Evolutionary conservation across 2,329 filamentous ascomycete genomes (phyloP), one percentile per base, ranked within the genome.

Genomic region (Cladophialophora exuberans): DNA sequence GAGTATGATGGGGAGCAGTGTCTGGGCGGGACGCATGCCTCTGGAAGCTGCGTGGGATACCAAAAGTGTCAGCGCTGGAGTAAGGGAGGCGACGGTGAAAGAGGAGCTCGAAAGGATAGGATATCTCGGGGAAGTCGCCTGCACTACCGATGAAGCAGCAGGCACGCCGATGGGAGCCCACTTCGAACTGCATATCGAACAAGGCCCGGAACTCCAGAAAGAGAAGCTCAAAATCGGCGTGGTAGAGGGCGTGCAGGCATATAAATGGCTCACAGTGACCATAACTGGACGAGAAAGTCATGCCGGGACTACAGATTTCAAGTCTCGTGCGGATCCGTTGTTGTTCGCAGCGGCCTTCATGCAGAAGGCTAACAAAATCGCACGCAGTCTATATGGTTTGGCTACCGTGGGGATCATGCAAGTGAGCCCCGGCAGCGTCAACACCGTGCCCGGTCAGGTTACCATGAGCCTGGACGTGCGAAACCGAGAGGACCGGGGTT

Each of bases 111-210:
- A 87, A 65, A 79, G 86, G 7, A 90, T 91, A 10, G 67, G 69
- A 17, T 91, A 89, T 60, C 71, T 89, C 0, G 89, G 88, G 7
- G 62, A 69, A 0, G 70, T 77, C 0, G 78, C 80, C 6, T 81
- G 82, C 15, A 56, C 70, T 49, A 73, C 72, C 52, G 70, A 75
- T 0, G 74, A 79, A 54, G 36, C 38, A 15, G 20, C 39, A n/a
- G 74, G 77, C 22, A 81, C 79, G 11, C 85, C 85, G 0, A 84
- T 93, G 72, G 86, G 82, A n/a, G 88, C 87, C 0, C 88, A 93
- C 69, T 92, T 93, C 65, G 89, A 93, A 69, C 78, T 94, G 7
- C 89, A 94, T 66, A 93, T 93, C 49, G 90, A 95, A 68, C 90
- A 95, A 68, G 89, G 89, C 0, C 88, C 89, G 0, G 82, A 90